Conservation (phyloP, 768 basidiomycete species). For the Phallus indusiatus region DNA sequence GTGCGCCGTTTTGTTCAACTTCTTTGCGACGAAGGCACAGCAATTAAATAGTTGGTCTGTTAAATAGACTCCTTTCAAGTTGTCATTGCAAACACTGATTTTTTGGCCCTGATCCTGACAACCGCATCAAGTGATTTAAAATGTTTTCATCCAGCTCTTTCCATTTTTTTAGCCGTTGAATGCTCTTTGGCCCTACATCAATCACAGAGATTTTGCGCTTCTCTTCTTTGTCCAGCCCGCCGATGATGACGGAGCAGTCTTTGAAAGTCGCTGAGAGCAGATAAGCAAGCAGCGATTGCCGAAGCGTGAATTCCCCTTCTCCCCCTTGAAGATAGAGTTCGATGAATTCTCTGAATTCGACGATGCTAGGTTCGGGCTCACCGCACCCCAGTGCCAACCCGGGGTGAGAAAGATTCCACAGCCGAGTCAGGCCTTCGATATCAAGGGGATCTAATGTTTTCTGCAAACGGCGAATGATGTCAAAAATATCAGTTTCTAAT, state of each 20-base stretch:
- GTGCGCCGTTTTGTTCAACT: not conserved
- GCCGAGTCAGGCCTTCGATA: constrained; percentile 60
- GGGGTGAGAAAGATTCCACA: constrained; percentile 16
- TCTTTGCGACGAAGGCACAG: not conserved
- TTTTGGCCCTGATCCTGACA: not conserved
- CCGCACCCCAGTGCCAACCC: constrained; percentile 12
- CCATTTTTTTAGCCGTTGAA: constrained; percentile 61
- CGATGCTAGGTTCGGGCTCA: constrained; percentile 42
- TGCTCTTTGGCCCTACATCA: constrained; percentile 78
- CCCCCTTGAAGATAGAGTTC: constrained; percentile 34
- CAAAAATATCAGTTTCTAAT: constrained; percentile 42
- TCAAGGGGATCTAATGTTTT: constrained; percentile 72
- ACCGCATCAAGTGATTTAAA: constrained; percentile 21
- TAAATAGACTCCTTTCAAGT: no score
- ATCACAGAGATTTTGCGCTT: constrained; percentile 52
- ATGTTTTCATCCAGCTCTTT: constrained; percentile 63
- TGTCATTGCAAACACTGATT: not conserved
- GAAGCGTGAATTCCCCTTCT: constrained; percentile 35
- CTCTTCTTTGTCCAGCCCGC: constrained; percentile 18
- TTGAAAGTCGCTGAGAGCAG: constrained; percentile 92
- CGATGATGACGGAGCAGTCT: constrained; percentile 77
- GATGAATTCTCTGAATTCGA: constrained; percentile 61
- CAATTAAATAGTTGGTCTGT: not conserved
- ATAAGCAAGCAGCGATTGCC: constrained; percentile 63
- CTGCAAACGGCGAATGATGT: constrained; percentile 51